Evolutionary conservation across 305 asterid species (phyloP).

Genomic region (Nicotiana rustica): DNA sequence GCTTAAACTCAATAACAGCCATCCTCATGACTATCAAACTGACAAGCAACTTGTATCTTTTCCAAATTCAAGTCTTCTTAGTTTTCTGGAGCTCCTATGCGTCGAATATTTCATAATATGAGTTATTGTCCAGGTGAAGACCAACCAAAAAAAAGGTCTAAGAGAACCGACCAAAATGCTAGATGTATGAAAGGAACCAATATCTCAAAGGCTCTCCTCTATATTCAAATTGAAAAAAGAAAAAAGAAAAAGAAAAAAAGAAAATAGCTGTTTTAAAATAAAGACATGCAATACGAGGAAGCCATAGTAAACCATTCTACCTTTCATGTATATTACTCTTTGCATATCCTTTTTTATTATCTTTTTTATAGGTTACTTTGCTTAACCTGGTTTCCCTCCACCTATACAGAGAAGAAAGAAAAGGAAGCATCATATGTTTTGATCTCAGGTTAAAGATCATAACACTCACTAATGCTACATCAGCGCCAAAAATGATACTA

Average conservation of each 20-base stretch:
- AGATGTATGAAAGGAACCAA: constrained; percentile 29
- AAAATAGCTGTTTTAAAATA: constrained; percentile 12
- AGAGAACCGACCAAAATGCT: constrained; percentile 18
- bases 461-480: constrained; percentile 5
- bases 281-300: neutral
- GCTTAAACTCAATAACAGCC: neutral
- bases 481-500: neutral
- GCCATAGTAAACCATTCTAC: constrained; percentile 5
- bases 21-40: constrained; percentile 21
- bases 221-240: neutral
- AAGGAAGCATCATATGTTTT: constrained; percentile 6
- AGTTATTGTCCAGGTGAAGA: constrained; percentile 17
- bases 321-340: neutral
- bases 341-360: constrained; percentile 2
- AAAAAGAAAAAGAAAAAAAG: neutral
- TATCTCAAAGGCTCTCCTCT: neutral
- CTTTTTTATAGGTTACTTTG: neutral
- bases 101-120: neutral
- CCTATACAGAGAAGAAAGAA: constrained; percentile 17
- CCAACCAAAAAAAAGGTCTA: constrained; percentile 21
- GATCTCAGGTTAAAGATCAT: constrained; percentile 1
- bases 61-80: constrained; percentile 20
- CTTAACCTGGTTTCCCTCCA: neutral
- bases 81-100: constrained; percentile 9
- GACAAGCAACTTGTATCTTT: constrained; percentile 21